Percentiles rank a stretch among this genome's conserved stretches.
phyloP scores from a whole-genome alignment of 805 yeast genomes.

The Wickerhamomyces hampshirensis region DNA sequence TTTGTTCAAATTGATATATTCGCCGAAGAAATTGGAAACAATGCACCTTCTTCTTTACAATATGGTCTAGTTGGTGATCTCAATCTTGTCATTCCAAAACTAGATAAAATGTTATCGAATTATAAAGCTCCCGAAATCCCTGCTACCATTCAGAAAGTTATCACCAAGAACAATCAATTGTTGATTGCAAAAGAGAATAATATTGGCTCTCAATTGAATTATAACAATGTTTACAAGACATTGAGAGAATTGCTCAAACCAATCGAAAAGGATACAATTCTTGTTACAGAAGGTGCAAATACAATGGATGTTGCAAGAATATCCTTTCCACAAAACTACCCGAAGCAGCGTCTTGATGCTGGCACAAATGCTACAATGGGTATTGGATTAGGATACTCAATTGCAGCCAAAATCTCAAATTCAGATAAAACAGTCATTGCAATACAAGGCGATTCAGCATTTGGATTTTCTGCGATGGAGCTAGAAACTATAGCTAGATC shows the following conservation, averaged over 20 bases:
- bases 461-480: conserved; percentile 71
- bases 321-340: conserved; percentile 48
- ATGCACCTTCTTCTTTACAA: conserved; percentile 28
- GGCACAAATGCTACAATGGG: conserved; percentile 83
- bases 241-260: conserved; percentile 36
- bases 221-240: conserved; percentile 49
- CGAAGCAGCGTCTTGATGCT: conserved; percentile 59
- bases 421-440: conserved; percentile 46
- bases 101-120: conserved; percentile 24
- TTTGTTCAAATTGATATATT: conserved; percentile 55
- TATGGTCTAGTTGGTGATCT: conserved; percentile 57
- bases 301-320: conserved; percentile 70
- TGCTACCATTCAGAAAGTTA: conserved; percentile 22
- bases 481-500: conserved; percentile 63
- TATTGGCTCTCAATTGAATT: conserved; percentile 30
- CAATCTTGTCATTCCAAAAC: conserved; percentile 32
- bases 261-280: conserved; percentile 31
- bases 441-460: conserved; percentile 74
- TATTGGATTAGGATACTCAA: conserved; percentile 64
- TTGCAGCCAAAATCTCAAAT: conserved; percentile 48
- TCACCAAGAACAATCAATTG: conserved; percentile 26
- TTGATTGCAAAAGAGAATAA: conserved; percentile 31
- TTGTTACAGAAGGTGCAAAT: conserved; percentile 70
- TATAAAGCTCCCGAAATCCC: conserved; percentile 32
- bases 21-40: conserved; percentile 49